A percentile compares a stretch with the other conserved stretches of the same genome.
These are phyloP conservation scores for Diplotaxis tenuifolia DNA, from an alignment of 345 rosid genomes.

Conservation along the genomic window DNA sequence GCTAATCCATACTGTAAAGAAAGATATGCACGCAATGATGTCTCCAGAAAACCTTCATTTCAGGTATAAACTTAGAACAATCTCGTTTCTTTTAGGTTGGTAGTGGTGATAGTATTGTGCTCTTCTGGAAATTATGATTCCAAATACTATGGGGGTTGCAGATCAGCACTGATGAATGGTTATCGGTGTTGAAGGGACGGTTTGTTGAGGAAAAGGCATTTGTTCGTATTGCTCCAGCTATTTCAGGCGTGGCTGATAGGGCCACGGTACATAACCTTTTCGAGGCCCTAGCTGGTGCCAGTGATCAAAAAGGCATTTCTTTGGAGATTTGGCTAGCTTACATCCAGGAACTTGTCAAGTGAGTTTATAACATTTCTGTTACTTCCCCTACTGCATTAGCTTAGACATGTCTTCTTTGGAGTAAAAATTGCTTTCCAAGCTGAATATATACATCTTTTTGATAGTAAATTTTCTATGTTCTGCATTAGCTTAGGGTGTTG, in stretches of 20 bases:
- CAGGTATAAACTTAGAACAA: slow-evolving; percentile 48
- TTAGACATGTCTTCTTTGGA: no score
- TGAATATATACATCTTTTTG: background rate
- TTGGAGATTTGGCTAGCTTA: slow-evolving; percentile 75
- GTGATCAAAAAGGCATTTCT: slow-evolving; percentile 65
- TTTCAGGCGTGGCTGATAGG: slow-evolving; percentile 88
- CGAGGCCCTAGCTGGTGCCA: slow-evolving; percentile 60
- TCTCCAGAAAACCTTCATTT: slow-evolving; percentile 50
- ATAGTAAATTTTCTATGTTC: background rate
- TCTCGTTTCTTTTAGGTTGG: slow-evolving; percentile 3
- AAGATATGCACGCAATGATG: slow-evolving; percentile 29
- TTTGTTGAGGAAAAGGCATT: slow-evolving; percentile 79
- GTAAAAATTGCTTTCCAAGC: background rate
- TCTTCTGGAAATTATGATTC: background rate
- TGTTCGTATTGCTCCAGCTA: slow-evolving; percentile 81
- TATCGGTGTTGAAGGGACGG: slow-evolving; percentile 54
- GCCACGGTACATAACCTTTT: slow-evolving; percentile 83
- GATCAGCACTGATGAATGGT: slow-evolving; percentile 29
- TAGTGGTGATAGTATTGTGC: slow-evolving; percentile 11
- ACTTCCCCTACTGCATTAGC: background rate
- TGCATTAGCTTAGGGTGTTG: slow-evolving; percentile 5
- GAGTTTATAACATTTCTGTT: slow-evolving; percentile 39
- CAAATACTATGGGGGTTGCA: background rate
- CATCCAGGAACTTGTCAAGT: slow-evolving; percentile 88
- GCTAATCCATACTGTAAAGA: slow-evolving; percentile 63